Evolutionary conservation across 768 basidiomycete species (phyloP).

Genomic region (Guyanaporus albipodus): DNA sequence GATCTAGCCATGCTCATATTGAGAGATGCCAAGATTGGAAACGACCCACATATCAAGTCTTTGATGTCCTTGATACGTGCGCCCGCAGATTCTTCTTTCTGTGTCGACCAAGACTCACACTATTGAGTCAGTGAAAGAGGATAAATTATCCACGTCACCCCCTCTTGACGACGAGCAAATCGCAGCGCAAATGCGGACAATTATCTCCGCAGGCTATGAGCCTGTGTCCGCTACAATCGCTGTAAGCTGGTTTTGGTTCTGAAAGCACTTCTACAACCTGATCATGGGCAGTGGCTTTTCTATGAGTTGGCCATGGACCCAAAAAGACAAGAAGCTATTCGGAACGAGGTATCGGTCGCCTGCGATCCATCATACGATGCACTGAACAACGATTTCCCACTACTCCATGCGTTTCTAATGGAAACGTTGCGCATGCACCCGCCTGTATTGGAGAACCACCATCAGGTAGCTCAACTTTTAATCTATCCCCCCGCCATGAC

Average conservation of each 20-base stretch:
- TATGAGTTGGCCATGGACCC: constrained; percentile 56
- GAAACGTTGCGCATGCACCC: constrained; percentile 62
- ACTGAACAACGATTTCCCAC: constrained; percentile 44
- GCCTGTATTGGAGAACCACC: constrained; percentile 61
- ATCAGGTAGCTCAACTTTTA: constrained; percentile 39
- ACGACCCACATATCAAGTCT: constrained; percentile 43
- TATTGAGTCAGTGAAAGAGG: constrained; percentile 37
- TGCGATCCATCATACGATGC: constrained; percentile 50
- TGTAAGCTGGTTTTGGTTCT: constrained; percentile 18
- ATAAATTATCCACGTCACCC: constrained; percentile 37
- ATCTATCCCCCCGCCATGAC: not conserved
- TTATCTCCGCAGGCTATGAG: constrained; percentile 54
- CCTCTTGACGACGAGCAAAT: constrained; percentile 47
- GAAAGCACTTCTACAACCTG: constrained; percentile 2
- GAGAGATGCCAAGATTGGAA: constrained; percentile 47
- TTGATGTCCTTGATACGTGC: constrained; percentile 55
- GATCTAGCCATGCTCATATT: constrained; percentile 49
- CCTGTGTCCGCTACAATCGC: constrained; percentile 35
- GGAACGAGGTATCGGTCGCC: constrained; percentile 47
- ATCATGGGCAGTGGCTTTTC: constrained; percentile 51
- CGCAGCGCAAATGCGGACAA: constrained; percentile 58
- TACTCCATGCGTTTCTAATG: constrained; percentile 58
- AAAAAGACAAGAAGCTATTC: constrained; percentile 50
- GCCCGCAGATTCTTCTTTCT: constrained; percentile 1
- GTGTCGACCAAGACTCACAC: constrained; percentile 3